Percentiles rank a stretch among this genome's conserved stretches.
phyloP scores from a whole-genome alignment of 345 rosid genomes.

The Alliaria petiolata region DNA sequence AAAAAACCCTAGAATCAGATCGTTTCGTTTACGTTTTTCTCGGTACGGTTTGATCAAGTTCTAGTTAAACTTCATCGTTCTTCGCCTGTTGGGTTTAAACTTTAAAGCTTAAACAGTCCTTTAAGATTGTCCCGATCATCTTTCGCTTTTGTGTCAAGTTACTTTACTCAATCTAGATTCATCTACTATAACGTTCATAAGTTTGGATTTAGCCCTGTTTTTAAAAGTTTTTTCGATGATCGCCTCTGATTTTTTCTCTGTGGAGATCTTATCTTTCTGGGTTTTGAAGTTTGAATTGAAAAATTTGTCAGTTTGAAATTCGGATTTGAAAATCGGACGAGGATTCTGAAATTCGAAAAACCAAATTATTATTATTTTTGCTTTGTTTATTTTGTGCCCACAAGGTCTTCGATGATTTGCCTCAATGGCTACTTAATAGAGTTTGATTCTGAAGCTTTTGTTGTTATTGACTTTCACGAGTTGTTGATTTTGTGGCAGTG shows the following conservation, averaged over 20 bases:
- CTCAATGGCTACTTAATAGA: not conserved
- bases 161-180: not conserved
- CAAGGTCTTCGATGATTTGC: constrained; percentile 26
- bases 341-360: not conserved
- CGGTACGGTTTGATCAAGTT: constrained; percentile 8
- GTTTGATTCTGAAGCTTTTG: not conserved
- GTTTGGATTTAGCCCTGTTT: not conserved
- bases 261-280: not conserved
- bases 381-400: constrained; percentile 14
- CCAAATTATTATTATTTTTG: no score
- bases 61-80: not conserved
- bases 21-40: not conserved
- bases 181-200: not conserved
- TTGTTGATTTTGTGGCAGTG: constrained; percentile 36
- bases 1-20: not conserved
- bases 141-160: not conserved
- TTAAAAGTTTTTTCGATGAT: not conserved
- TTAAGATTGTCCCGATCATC: not conserved
- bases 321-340: not conserved
- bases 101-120: not conserved
- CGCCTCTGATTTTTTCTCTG: not conserved
- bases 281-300: not conserved
- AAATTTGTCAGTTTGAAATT: not conserved
- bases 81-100: not conserved
- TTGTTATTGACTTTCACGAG: no score